These are phyloP conservation scores for Leucaena leucocephala DNA, from an alignment of 306 rosid genomes.

Conservation along the genomic window DNA sequence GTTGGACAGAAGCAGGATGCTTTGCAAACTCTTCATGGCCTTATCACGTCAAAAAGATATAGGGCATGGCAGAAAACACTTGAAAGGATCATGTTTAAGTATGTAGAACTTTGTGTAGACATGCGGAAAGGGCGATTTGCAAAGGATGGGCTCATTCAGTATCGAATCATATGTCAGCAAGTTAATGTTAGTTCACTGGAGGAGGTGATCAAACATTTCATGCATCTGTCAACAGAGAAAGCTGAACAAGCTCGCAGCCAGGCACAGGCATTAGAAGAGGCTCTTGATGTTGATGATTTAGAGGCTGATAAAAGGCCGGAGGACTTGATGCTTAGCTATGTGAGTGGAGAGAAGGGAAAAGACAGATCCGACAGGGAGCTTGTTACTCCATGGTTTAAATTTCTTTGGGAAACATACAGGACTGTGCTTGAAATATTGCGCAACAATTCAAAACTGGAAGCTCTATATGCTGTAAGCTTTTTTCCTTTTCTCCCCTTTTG, in stretches of 20 bases:
- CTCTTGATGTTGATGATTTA: conserved; percentile 93
- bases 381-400: conserved; percentile 98
- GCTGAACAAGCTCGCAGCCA: conserved; percentile 97
- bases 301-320: conserved; percentile 99
- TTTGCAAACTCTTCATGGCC: conserved; percentile 85
- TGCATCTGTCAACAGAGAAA: conserved; percentile 95
- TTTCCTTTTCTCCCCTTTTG: conserved; percentile 18
- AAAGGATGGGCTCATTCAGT: conserved; percentile 95
- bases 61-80: conserved; percentile 98
- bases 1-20: conserved; percentile 99
- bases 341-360: conserved; percentile 97
- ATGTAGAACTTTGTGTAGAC: conserved; percentile 91
- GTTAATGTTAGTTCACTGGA: conserved; percentile 93
- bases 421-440: conserved; percentile 95
- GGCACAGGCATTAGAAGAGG: conserved; percentile 94
- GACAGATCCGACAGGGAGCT: conserved; percentile 93
- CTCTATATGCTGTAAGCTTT: conserved; percentile 77
- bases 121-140: conserved; percentile 91
- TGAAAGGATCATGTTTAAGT: conserved; percentile 91
- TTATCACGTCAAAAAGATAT: conserved; percentile 86
- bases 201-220: conserved; percentile 97
- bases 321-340: conserved; percentile 91
- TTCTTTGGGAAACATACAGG: conserved; percentile 95
- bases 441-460: conserved; percentile 93
- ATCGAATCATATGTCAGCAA: conserved; percentile 95